Conservation (phyloP, 169 alveolate genomes). For the Cryptosporidium tyzzeri region DNA sequence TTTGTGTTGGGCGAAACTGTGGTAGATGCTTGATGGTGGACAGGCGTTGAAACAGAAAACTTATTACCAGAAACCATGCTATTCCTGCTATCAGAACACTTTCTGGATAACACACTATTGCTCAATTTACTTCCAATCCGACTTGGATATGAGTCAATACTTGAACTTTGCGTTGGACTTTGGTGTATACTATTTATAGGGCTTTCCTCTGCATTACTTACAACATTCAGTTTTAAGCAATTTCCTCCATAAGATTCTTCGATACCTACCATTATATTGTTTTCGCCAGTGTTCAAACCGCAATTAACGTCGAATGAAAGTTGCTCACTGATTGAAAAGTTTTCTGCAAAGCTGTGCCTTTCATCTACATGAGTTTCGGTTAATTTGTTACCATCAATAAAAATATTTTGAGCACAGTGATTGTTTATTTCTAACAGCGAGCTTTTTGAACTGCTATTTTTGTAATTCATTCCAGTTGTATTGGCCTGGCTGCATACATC, state of each 20-base stretch:
- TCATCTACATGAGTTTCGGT: constrained; percentile 21
- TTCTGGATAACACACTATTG: constrained; percentile 5
- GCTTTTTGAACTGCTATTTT: background rate
- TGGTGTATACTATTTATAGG: constrained; percentile 3
- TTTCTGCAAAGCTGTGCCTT: background rate
- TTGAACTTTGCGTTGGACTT: constrained; percentile 27
- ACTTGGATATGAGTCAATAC: constrained; percentile 1
- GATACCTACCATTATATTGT: background rate
- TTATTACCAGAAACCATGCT: background rate
- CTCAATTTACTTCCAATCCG: background rate
- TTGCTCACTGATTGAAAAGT: constrained; percentile 14
- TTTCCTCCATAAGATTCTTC: background rate
- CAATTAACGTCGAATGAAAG: constrained; percentile 11
- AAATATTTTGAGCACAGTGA: constrained; percentile 9
- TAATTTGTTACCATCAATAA: background rate
- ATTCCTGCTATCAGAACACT: constrained; percentile 31
- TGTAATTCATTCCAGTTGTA: background rate
- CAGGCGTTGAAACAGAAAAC: constrained; percentile 62
- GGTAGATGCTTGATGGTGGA: constrained; percentile 68
- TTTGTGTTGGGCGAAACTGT: constrained; percentile 75
- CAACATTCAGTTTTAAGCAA: background rate
- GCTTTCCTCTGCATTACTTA: constrained; percentile 30
- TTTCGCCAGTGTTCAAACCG: background rate
- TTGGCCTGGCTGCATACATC: background rate
- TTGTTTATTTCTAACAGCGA: constrained; percentile 12